Evolutionary conservation across 2,329 filamentous ascomycete genomes (phyloP), one percentile per base, ranked within the genome.

Genomic region (Epichloe coenophiala): DNA sequence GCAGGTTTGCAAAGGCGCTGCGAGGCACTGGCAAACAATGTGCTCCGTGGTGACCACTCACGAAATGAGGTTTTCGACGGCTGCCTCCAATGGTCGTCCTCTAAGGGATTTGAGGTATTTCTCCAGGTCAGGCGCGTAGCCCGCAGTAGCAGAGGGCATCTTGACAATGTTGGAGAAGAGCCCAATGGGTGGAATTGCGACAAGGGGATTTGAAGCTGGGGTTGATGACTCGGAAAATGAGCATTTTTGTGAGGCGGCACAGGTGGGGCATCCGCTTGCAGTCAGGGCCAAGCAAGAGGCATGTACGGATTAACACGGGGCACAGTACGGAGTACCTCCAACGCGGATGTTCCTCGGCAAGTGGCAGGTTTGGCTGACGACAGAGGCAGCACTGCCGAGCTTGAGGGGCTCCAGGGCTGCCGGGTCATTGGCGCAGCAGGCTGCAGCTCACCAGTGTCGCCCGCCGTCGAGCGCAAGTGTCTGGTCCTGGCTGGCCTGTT

Each of bases 31-130:
- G 6, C 13, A 5, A n/a, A 39, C 11, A 3, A 11, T 4, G 21
- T 27, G 21, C 5, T 31, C 15, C 23, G 36, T 19, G 52, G 48
- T 55, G 52, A 49, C 46, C 54, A 69, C 81, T 64, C 69, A 94
- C 88, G 86, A 87, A 59, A 91, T 82, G 54, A 95, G 77, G 56
- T 80, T 81, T 66, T 96, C 89, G 56, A 94, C 84, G 8, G 88
- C 90, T 41, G 84, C 80, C 58, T 95, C 89, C 49, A 93, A 77
- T 33, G 83, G 76, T 49, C 81, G 83, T 37, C 78, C 77, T 64
- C 88, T 91, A 55, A 95, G 75, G 12, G 84, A 84, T 62, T 85
- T 87, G 56, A 94, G 77, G 60, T 88, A 93, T 46, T 83, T 84
- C 45, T 83, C 78, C 56, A 96, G 72, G 58, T 83, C 84, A 42